phyloP scores from a whole-genome alignment of 345 rosid genomes.

The Eucalyptus sp. region DNA sequence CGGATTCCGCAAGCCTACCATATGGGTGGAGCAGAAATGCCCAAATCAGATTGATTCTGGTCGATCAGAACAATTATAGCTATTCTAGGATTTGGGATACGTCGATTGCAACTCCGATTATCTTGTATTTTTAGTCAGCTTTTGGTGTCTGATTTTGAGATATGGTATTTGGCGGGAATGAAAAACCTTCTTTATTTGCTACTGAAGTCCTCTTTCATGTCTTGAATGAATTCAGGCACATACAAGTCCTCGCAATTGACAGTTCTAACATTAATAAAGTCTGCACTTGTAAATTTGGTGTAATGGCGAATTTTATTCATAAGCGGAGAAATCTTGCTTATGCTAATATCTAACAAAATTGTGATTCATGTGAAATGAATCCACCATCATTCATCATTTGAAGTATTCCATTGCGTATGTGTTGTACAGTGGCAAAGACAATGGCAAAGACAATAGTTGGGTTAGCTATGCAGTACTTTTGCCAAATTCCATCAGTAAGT shows the following conservation, averaged over 20 bases:
- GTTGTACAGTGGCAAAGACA: background rate
- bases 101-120: background rate
- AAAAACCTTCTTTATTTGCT: background rate
- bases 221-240: background rate
- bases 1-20: background rate
- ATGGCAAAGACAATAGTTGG: background rate
- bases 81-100: background rate
- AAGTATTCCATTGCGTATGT: background rate
- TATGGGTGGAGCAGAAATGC: constrained; percentile 1
- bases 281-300: background rate
- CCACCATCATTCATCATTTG: background rate
- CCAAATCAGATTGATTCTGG: background rate
- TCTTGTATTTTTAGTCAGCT: background rate
- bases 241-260: background rate
- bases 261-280: background rate
- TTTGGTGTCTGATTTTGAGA: background rate
- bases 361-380: background rate
- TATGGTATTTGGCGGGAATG: background rate
- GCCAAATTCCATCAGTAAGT: background rate
- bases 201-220: background rate
- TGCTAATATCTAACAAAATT: background rate
- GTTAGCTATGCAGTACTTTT: background rate
- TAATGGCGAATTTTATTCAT: background rate
- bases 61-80: background rate
- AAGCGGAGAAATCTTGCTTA: background rate